phyloP scores from a whole-genome alignment of 2,329 filamentous ascomycete genomes.

The Chaetomium strumarium region DNA sequence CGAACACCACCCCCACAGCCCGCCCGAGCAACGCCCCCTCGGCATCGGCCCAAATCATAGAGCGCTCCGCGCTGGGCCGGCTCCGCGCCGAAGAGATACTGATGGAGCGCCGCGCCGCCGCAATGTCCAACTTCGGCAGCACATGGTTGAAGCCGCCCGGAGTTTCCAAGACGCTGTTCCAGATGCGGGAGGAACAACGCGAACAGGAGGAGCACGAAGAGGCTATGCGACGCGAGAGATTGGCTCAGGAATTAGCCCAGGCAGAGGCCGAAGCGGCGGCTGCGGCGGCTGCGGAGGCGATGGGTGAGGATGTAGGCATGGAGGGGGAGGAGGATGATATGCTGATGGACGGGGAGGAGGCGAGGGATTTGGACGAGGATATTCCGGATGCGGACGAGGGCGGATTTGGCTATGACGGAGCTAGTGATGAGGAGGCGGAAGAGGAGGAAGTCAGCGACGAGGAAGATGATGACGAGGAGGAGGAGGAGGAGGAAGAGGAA shows the following conservation, averaged over 20 bases:
- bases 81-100: slow-evolving; percentile 72
- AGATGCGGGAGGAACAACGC: slow-evolving; percentile 80
- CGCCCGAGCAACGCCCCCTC: neutral
- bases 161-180: slow-evolving; percentile 80
- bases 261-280: slow-evolving; percentile 34
- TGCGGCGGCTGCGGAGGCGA: slow-evolving; percentile 47
- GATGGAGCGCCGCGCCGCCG: slow-evolving; percentile 68
- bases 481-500: slow-evolving; percentile 31
- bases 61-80: slow-evolving; percentile 59
- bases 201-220: slow-evolving; percentile 84
- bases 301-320: slow-evolving; percentile 33
- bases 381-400: slow-evolving; percentile 60
- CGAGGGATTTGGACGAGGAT: slow-evolving; percentile 64
- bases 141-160: slow-evolving; percentile 89
- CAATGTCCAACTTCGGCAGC: slow-evolving; percentile 81
- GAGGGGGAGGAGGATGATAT: slow-evolving; percentile 31
- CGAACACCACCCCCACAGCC: slow-evolving; percentile 8
- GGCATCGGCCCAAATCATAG: slow-evolving; percentile 29
- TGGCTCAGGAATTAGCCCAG: slow-evolving; percentile 68
- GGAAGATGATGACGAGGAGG: slow-evolving; percentile 37
- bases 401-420: slow-evolving; percentile 45
- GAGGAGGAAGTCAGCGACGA: slow-evolving; percentile 35
- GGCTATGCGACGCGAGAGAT: slow-evolving; percentile 62
- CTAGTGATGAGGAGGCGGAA: slow-evolving; percentile 37
- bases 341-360: slow-evolving; percentile 33